These are phyloP conservation scores for Clavispora asparagi DNA, from an alignment of 805 yeast genomes.

Conservation along the genomic window DNA sequence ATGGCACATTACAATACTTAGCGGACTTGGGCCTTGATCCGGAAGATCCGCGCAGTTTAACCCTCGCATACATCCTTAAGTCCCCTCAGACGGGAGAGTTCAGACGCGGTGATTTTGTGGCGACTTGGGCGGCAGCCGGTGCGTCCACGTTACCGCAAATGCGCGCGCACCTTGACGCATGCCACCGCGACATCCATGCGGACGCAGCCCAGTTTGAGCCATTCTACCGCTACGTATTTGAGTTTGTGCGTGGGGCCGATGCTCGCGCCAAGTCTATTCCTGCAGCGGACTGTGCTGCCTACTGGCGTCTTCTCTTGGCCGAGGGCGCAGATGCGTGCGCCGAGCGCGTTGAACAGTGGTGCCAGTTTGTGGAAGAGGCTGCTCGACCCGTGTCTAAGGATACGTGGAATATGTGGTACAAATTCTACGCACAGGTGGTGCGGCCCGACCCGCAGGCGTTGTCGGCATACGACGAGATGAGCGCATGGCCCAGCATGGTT, in stretches of 20 bases:
- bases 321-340: constrained; percentile 1
- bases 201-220: constrained; percentile 43
- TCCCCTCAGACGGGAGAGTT: constrained; percentile 67
- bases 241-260: constrained; percentile 55
- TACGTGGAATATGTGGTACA: constrained; percentile 79
- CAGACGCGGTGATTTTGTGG: constrained; percentile 42
- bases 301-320: constrained; percentile 68
- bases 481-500: constrained; percentile 88
- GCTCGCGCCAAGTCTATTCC: constrained; percentile 45
- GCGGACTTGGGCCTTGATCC: constrained; percentile 64
- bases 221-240: constrained; percentile 70
- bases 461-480: constrained; percentile 63
- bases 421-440: constrained; percentile 52
- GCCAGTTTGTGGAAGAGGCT: constrained; percentile 43
- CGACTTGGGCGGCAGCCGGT: constrained; percentile 48
- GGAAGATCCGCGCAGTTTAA: constrained; percentile 69
- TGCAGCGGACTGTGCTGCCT: constrained; percentile 59
- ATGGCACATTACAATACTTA: constrained; percentile 70
- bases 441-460: constrained; percentile 44
- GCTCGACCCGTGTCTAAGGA: constrained; percentile 59
- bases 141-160: constrained; percentile 39
- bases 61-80: constrained; percentile 63
- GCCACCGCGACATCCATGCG: constrained; percentile 3
- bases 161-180: constrained; percentile 21
- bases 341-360: constrained; percentile 51